These are phyloP conservation scores for Neurospora sp. DNA, from an alignment of 495 filamentous ascomycete genomes.

Conservation along the genomic window DNA sequence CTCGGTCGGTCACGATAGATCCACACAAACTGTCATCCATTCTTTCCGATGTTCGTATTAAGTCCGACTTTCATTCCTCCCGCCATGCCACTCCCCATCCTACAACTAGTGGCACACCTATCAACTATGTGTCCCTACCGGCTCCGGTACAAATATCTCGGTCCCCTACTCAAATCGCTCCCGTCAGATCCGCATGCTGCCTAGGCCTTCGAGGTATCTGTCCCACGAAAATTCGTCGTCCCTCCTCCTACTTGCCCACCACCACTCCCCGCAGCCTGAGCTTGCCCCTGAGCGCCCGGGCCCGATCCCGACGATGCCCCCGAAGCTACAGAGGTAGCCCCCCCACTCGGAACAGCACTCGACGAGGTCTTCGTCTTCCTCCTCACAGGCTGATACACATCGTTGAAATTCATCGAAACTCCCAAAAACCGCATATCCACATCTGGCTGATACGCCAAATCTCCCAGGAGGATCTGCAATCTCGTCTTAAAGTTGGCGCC, in stretches of 20 bases:
- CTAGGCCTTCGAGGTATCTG: neutral
- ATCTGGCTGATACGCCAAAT: conserved; percentile 87
- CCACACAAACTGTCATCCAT: neutral
- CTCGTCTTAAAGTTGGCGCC: conserved; percentile 62
- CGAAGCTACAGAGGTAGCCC: neutral
- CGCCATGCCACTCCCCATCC: neutral
- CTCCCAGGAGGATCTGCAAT: conserved; percentile 74
- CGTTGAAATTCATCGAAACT: conserved; percentile 98
- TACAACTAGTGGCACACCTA: neutral
- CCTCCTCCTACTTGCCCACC: neutral
- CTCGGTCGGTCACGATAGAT: neutral
- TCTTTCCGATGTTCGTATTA: neutral
- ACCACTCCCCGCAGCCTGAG: neutral
- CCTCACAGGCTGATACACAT: conserved; percentile 72
- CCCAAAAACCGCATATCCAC: conserved; percentile 92
- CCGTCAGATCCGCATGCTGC: neutral
- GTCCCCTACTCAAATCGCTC: neutral
- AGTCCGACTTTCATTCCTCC: neutral
- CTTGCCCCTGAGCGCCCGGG: neutral
- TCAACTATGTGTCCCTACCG: neutral
- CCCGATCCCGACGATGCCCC: neutral
- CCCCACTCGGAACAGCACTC: neutral
- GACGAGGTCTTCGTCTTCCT: conserved; percentile 39
- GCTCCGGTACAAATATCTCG: neutral
- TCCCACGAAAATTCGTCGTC: neutral